Conservation (phyloP, 345 rosid genomes). For the Arabis hirsuta region DNA sequence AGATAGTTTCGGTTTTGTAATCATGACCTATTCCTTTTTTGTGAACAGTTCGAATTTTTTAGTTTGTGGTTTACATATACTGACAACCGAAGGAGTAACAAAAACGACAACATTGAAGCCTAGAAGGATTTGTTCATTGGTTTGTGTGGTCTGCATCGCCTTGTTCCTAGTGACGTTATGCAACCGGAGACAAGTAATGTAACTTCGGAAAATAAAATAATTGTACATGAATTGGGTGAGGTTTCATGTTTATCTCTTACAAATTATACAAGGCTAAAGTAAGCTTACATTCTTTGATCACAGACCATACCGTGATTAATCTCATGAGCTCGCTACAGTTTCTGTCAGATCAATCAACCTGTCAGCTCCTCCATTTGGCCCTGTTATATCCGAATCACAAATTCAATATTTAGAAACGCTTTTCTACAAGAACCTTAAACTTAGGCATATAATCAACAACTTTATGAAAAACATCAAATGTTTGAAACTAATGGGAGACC, state of each 20-base stretch:
- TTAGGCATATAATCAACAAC: no score
- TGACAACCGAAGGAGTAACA: background rate
- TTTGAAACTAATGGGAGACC: background rate
- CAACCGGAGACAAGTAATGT: background rate
- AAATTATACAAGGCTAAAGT: conserved; percentile 22
- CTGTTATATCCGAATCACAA: conserved; percentile 49
- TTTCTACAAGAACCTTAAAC: no score
- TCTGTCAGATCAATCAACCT: conserved; percentile 54
- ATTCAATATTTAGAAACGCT: background rate
- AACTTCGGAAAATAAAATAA: conserved; percentile 6
- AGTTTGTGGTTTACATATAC: background rate
- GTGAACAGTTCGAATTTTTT: background rate
- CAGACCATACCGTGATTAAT: background rate
- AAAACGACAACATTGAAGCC: background rate
- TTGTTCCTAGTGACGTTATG: conserved; percentile 9
- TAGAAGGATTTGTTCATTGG: background rate
- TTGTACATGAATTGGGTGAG: conserved; percentile 28
- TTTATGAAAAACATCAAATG: background rate
- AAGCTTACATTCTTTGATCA: conserved; percentile 22
- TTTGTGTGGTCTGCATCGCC: background rate
- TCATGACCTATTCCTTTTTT: background rate
- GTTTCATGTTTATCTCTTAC: conserved; percentile 32
- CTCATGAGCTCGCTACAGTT: conserved; percentile 11
- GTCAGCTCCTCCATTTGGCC: conserved; percentile 91
- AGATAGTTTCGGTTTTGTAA: background rate